Percentiles rank a stretch among this genome's conserved stretches.
Conservation (phyloP, 805 yeast genomes). For the Cyberlindnera euphorbiae region DNA sequence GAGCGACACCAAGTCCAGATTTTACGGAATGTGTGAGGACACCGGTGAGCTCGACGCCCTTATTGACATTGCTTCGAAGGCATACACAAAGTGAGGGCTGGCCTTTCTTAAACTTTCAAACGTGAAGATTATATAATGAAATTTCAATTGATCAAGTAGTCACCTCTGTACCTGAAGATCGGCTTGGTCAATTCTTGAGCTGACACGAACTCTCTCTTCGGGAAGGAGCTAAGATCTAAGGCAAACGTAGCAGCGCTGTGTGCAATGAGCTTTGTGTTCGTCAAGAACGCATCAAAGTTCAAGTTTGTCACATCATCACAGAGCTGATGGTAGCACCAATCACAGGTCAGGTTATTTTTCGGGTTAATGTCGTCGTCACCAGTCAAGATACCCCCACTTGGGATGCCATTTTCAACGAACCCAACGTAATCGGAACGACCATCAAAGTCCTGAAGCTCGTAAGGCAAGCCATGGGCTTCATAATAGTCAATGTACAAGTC, state of each 20-base stretch:
- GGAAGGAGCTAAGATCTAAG: conserved; percentile 77
- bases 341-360: conserved; percentile 67
- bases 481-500: conserved; percentile 66
- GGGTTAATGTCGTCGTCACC: conserved; percentile 87
- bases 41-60: background rate
- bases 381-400: conserved; percentile 93
- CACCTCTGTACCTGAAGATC: conserved; percentile 2
- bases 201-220: conserved; percentile 15
- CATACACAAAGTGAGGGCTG: background rate
- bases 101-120: too few species aligned
- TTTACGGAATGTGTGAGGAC: conserved; percentile 31
- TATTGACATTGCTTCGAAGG: too few species aligned
- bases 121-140: too few species aligned
- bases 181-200: background rate
- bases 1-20: conserved; percentile 32
- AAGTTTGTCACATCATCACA: conserved; percentile 81
- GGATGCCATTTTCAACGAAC: conserved; percentile 81
- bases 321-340: conserved; percentile 78
- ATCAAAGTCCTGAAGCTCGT: conserved; percentile 83
- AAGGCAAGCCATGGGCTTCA: conserved; percentile 58
- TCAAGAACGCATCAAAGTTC: conserved; percentile 78
- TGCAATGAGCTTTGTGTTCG: conserved; percentile 83
- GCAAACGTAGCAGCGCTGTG: conserved; percentile 92
- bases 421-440: conserved; percentile 97
- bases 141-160: conserved; percentile 1